phyloP scores from a whole-genome alignment of 495 filamentous ascomycete genomes.

The Xylaria flabelliformis region DNA sequence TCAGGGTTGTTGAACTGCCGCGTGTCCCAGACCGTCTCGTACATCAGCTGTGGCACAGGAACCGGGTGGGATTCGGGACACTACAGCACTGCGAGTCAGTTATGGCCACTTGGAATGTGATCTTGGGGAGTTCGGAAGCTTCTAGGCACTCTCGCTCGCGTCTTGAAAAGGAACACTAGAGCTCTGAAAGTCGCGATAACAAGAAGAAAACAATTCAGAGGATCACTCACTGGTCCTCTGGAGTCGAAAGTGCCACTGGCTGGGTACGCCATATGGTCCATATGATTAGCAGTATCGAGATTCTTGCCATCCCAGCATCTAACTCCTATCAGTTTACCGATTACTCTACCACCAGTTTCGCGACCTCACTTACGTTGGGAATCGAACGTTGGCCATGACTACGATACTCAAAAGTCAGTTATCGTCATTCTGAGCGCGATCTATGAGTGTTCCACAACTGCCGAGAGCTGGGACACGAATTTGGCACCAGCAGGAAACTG shows the following conservation, averaged over 20 bases:
- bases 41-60: conserved; percentile 43
- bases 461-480: neutral
- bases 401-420: neutral
- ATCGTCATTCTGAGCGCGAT: neutral
- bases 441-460: neutral
- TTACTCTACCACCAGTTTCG: neutral
- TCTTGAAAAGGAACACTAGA: no score
- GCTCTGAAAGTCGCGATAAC: no score
- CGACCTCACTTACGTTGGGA: conserved; percentile 38
- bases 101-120: no score
- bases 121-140: no score
- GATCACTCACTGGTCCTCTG: conserved; percentile 24
- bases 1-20: conserved; percentile 48
- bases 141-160: no score
- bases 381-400: conserved; percentile 48
- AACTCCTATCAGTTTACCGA: neutral
- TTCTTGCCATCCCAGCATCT: conserved; percentile 47
- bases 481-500: neutral
- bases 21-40: conserved; percentile 43
- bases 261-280: conserved; percentile 43
- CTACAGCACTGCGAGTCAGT: no score
- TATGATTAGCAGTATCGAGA: conserved; percentile 42
- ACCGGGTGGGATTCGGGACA: conserved; percentile 41
- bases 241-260: conserved; percentile 42
- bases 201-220: no score